Conservation (phyloP, 192 early-diverging fungal species). For the Lobulomyces angularis region DNA sequence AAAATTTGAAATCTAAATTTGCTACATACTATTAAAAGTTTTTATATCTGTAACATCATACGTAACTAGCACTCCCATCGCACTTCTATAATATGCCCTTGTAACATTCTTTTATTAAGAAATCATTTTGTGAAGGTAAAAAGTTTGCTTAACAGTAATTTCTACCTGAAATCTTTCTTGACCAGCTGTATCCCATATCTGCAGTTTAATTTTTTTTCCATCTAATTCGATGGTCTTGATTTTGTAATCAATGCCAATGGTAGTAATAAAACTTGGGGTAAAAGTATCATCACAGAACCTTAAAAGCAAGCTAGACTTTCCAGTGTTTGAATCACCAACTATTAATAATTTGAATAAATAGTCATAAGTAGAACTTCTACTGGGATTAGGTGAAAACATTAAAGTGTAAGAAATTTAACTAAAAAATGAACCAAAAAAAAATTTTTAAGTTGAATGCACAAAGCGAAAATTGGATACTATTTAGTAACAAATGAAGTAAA, state of each 20-base stretch:
- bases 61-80: conserved; percentile 95
- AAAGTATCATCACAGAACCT: conserved; percentile 98
- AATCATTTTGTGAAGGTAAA: too few species aligned
- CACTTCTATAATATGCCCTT: conserved; percentile 98
- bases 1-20: too few species aligned
- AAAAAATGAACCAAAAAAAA: too few species aligned
- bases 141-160: too few species aligned
- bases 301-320: conserved; percentile 94
- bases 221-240: conserved; percentile 94
- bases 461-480: too few species aligned
- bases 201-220: conserved; percentile 93
- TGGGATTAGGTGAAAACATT: too few species aligned
- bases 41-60: conserved; percentile 98
- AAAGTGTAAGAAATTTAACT: too few species aligned
- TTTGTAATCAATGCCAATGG: conserved; percentile 98
- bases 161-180: conserved; percentile 60
- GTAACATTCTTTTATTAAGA: too few species aligned
- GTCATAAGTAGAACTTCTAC: too few species aligned
- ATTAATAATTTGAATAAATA: too few species aligned
- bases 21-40: conserved; percentile 79
- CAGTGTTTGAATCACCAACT: conserved; percentile 93
- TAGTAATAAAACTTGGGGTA: conserved; percentile 95
- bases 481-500: too few species aligned
- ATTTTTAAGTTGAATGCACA: too few species aligned
- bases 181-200: conserved; percentile 98